Evolutionary conservation across 2,329 filamentous ascomycete genomes (phyloP).

Genomic region (Trichoderma polysporum): DNA sequence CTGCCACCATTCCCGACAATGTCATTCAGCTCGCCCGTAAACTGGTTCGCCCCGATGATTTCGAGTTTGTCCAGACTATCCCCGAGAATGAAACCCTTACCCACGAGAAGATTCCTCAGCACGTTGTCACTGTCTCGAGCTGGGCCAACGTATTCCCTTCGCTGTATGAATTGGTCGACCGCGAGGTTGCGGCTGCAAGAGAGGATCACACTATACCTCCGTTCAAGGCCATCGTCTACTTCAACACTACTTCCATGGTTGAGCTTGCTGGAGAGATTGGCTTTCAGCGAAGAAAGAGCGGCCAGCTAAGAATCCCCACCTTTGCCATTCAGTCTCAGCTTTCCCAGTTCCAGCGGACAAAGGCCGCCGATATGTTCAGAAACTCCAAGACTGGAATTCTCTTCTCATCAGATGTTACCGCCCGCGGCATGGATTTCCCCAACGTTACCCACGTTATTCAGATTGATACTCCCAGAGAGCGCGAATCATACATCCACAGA

Average conservation of each 20-base stretch:
- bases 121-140: slow-evolving; percentile 63
- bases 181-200: slow-evolving; percentile 50
- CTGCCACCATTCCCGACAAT: slow-evolving; percentile 82
- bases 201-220: slow-evolving; percentile 49
- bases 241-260: slow-evolving; percentile 75
- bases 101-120: slow-evolving; percentile 80
- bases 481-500: slow-evolving; percentile 75
- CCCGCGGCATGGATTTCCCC: slow-evolving; percentile 81
- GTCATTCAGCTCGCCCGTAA: slow-evolving; percentile 76
- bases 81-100: slow-evolving; percentile 77
- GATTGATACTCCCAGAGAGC: slow-evolving; percentile 61
- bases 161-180: slow-evolving; percentile 71
- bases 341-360: slow-evolving; percentile 66
- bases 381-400: slow-evolving; percentile 60
- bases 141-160: slow-evolving; percentile 76
- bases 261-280: slow-evolving; percentile 59
- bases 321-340: slow-evolving; percentile 78
- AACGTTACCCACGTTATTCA: slow-evolving; percentile 79
- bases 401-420: slow-evolving; percentile 77
- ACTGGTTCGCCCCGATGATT: slow-evolving; percentile 75
- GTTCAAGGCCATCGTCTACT: slow-evolving; percentile 97
- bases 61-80: slow-evolving; percentile 90
- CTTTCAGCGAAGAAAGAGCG: slow-evolving; percentile 40
- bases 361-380: slow-evolving; percentile 71
- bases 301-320: slow-evolving; percentile 37